Conservation (phyloP, 2,329 filamentous ascomycete species). For the Colletotrichum limetticola region DNA sequence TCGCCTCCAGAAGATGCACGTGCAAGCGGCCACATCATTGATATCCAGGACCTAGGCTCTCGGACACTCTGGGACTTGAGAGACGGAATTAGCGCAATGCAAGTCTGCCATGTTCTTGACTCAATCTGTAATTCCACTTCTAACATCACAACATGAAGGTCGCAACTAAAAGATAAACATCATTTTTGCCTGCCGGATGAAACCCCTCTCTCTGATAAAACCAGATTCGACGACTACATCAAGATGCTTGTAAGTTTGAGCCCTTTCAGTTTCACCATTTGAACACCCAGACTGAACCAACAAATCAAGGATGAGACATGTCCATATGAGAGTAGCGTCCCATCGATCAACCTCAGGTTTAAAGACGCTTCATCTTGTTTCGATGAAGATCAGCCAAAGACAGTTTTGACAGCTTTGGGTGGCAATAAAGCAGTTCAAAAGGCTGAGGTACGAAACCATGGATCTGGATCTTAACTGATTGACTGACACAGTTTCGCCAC, state of each 20-base stretch:
- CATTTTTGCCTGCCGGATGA: slow-evolving; percentile 7
- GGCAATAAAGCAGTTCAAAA: not conserved
- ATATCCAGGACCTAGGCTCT: not conserved
- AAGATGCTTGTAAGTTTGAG: not conserved
- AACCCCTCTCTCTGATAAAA: not conserved
- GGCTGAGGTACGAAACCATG: not conserved
- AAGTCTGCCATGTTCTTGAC: not conserved
- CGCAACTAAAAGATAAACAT: not conserved
- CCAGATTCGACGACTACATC: not conserved
- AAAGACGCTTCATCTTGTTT: not conserved
- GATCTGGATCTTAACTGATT: too few species aligned
- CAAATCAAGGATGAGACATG: not conserved
- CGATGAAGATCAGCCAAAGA: not conserved
- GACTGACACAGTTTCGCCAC: not conserved
- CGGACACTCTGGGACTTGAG: not conserved
- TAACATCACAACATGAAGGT: too few species aligned
- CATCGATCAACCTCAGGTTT: slow-evolving; percentile 1
- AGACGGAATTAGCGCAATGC: not conserved
- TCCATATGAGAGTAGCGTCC: not conserved
- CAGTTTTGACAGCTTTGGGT: not conserved
- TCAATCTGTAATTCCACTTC: too few species aligned
- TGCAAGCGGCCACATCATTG: not conserved
- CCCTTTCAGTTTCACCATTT: not conserved
- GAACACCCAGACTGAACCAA: too few species aligned
- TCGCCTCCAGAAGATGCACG: not conserved